Evolutionary conservation across 2,329 filamentous ascomycete genomes (phyloP), one percentile per base, ranked within the genome.

Genomic region (Xylaria sp.): DNA sequence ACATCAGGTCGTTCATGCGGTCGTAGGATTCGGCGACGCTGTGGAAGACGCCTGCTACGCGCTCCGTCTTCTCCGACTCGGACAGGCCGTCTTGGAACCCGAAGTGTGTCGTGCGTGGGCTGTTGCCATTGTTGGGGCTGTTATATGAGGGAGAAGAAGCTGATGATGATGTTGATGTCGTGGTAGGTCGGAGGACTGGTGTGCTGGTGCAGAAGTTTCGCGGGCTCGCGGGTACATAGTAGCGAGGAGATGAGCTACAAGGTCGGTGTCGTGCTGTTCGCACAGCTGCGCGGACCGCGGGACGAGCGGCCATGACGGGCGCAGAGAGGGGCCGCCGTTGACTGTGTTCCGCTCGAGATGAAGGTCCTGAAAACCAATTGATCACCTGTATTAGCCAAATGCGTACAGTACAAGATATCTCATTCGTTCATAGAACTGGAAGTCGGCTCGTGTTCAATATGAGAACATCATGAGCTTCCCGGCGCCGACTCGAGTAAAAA

Each of bases 1-100:
- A 98, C 96, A 99, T 99, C 74, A 98, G 88, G 81, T 99, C 96
- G 84, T 99, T 99, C 96, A 99, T 99, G 71, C 91, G 92, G 82
- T 99, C 96, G 83, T 99, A 99, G 20, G 92, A 94, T 72, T 93
- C 90, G 74, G 96, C 96, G 50, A 99, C 96, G 74, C 92, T 98
- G 81, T 93, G 95, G 84, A 99, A 99, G 67, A 99, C 96, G 51
- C 89, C 90, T 69, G 92, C 92, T 50, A 98, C 94, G 86, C 84
- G 81, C 73, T 85, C 77, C 54, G 83, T 84, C 82, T 98, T 98
- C 80, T 96, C 86, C 10, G 89, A 85, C 79, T 97, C 93, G 18
- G 92, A 89, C 50, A 98, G 87, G 51, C 93, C 95, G 71, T 80
- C 78, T 82, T 94, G 88, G 80, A 94, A 98, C 61, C 94, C 94